phyloP scores from a whole-genome alignment of 1,139 yeast species.

The Blastobotrys raffinosifermentans region DNA sequence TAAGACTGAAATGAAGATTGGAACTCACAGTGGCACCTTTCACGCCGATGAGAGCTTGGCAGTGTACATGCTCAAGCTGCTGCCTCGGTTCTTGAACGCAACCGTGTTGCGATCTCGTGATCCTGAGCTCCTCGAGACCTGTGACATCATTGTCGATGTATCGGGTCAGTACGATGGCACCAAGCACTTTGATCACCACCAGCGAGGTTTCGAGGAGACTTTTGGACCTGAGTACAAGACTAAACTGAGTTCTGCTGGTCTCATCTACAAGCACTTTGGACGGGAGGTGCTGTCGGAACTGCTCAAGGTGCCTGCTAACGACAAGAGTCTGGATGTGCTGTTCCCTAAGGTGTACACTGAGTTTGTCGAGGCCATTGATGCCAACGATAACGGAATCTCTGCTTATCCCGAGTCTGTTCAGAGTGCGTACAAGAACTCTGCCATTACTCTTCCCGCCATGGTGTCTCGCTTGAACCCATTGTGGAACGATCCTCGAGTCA shows the following conservation, averaged over 20 bases:
- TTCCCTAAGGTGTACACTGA: slow-evolving; percentile 74
- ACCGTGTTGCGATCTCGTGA: slow-evolving; percentile 76
- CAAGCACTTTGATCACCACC: slow-evolving; percentile 94
- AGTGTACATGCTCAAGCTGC: slow-evolving; percentile 69
- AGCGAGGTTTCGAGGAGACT: slow-evolving; percentile 67
- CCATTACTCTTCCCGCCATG: slow-evolving; percentile 72
- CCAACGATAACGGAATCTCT: slow-evolving; percentile 89
- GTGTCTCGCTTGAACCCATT: slow-evolving; percentile 76
- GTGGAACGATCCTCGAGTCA: slow-evolving; percentile 57
- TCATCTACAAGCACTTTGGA: slow-evolving; percentile 90
- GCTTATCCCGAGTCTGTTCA: slow-evolving; percentile 48
- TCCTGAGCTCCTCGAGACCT: slow-evolving; percentile 72
- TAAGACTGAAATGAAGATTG: slow-evolving; percentile 43
- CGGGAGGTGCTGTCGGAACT: slow-evolving; percentile 56
- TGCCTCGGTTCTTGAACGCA: slow-evolving; percentile 66
- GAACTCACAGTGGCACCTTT: slow-evolving; percentile 92
- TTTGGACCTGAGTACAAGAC: slow-evolving; percentile 55
- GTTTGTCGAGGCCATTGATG: slow-evolving; percentile 88
- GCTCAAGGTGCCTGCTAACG: slow-evolving; percentile 33
- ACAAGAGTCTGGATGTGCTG: slow-evolving; percentile 48
- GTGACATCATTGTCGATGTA: slow-evolving; percentile 93
- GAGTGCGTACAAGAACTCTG: slow-evolving; percentile 35
- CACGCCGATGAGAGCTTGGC: slow-evolving; percentile 99
- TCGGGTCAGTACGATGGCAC: slow-evolving; percentile 87
- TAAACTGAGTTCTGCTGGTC: slow-evolving; percentile 88